Base-by-base conservation (phyloP, 2,329 filamentous ascomycete species). In the Nannizziopsis barbatae region DNA sequence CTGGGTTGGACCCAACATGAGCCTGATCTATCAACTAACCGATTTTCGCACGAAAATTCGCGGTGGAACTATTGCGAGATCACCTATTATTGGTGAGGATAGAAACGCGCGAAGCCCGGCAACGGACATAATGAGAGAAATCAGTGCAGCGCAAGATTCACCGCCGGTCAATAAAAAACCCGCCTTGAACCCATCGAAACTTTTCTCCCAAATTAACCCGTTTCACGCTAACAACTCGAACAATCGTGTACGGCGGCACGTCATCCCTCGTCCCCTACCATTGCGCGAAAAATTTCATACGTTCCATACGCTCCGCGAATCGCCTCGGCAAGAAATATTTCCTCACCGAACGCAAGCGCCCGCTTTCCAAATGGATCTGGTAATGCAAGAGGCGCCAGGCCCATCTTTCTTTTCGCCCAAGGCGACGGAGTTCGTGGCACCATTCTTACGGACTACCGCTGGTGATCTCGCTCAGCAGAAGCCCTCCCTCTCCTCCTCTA, bases 1-100 rank as follows among this genome's bases (percentile, higher is more conserved):
- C 59, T 82, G 79, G 79, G 80, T 82, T 39, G 78, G 79, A 1
- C 79, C 79, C 1, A 82, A 82, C 60, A 82, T 82, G 79, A 81
- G 79, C 55, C 66, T 82, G 49, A 82, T 82, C 59, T 82, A 82
- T 70, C 79, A 82, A 58, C 67, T 82, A 42, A 79, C 79, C 27
- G 79, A 82, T 60, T 82, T 81, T 58, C 71, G 77, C 47, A 60
- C 64, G 11, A 65, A 65, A 37, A 53, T 71, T 18, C 36, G 44
- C 3, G 44, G 38, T 15, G 46, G 46, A 4, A 42, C 38, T 2
- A 42, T 42, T 9, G 27, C 45, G 14, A 42, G 30, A n/a, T 47
- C 44, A 5, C 44, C 44, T 2, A 12, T 46, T 6, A 27, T 12
- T 3, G 44, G 40, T 7, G 12, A 22, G 7, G 37, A 45, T 31